Conservation (phyloP, 1,139 yeast species). For the Candida mesenterica region DNA sequence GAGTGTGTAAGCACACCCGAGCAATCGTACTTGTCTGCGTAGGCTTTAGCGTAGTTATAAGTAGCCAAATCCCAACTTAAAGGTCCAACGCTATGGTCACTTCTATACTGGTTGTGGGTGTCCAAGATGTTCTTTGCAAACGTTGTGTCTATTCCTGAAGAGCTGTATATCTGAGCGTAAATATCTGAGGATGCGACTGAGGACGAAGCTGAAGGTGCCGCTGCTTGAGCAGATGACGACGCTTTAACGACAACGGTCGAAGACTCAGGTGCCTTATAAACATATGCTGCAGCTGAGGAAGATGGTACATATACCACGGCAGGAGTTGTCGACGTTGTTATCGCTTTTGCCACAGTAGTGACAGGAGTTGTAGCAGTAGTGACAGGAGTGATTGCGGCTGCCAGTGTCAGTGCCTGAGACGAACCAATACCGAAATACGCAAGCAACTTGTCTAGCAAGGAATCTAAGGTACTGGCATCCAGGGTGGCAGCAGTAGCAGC, state of each 20-base stretch:
- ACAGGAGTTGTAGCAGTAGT: slow-evolving; percentile 2
- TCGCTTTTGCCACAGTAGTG: neutral
- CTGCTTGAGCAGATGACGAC: slow-evolving; percentile 4
- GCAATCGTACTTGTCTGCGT: slow-evolving; percentile 25
- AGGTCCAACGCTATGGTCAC: slow-evolving; percentile 20
- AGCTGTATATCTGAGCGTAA: slow-evolving; percentile 13
- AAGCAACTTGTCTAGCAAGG: slow-evolving; percentile 13
- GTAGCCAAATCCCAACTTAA: slow-evolving; percentile 22
- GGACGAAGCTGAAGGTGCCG: slow-evolving; percentile 2
- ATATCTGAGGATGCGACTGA: slow-evolving; percentile 9
- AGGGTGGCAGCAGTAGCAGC: slow-evolving; percentile 7
- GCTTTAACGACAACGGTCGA: neutral
- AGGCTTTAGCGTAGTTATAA: slow-evolving; percentile 22
- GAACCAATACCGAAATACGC: slow-evolving; percentile 13
- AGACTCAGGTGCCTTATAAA: neutral
- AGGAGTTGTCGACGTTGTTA: neutral
- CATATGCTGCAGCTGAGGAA: neutral
- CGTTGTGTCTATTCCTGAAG: slow-evolving; percentile 13
- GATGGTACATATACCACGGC: slow-evolving; percentile 2
- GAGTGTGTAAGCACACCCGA: slow-evolving; percentile 26
- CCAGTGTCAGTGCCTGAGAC: neutral
- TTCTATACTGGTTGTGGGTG: slow-evolving; percentile 24
- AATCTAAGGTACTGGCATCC: slow-evolving; percentile 10
- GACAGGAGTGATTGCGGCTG: neutral
- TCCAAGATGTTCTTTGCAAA: slow-evolving; percentile 23